A percentile compares a stretch with the other conserved stretches of the same genome.
Evolutionary conservation across 768 basidiomycete genomes (phyloP).

Genomic region (Tricholoma terreum): DNA sequence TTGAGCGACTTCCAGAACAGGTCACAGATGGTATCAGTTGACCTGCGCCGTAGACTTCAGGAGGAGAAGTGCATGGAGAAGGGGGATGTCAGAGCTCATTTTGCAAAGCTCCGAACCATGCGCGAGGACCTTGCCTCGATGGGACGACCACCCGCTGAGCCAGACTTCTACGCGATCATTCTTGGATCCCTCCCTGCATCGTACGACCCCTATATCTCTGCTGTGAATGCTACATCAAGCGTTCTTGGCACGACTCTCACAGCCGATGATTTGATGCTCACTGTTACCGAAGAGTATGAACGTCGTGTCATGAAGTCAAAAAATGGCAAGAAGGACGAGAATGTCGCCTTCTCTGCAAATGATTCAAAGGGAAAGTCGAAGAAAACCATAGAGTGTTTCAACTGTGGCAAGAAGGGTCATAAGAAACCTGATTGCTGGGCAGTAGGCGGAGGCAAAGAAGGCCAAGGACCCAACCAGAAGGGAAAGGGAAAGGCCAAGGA

Average conservation of each 20-base stretch:
- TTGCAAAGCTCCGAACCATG: too few species aligned
- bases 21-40: slow-evolving; percentile 27
- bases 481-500: too few species aligned
- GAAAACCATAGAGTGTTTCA: slow-evolving; percentile 22
- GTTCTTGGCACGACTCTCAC: slow-evolving; percentile 18
- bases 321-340: slow-evolving; percentile 19
- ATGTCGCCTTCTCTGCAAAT: slow-evolving; percentile 20
- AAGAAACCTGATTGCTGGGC: too few species aligned
- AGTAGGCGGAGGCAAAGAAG: too few species aligned
- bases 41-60: slow-evolving; percentile 24
- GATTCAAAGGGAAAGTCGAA: slow-evolving; percentile 8
- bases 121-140: too few species aligned
- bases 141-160: too few species aligned
- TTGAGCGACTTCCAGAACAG: slow-evolving; percentile 19
- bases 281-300: slow-evolving; percentile 22
- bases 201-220: slow-evolving; percentile 31
- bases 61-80: too few species aligned
- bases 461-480: too few species aligned
- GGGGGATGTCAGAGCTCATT: too few species aligned
- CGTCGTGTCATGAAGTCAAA: slow-evolving; percentile 16
- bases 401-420: slow-evolving; percentile 28
- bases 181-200: slow-evolving; percentile 32
- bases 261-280: slow-evolving; percentile 20
- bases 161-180: too few species aligned
- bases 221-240: slow-evolving; percentile 23